Percentiles rank a stretch among this genome's conserved stretches.
phyloP scores from a whole-genome alignment of 345 rosid genomes.

The Linum trigynum region DNA sequence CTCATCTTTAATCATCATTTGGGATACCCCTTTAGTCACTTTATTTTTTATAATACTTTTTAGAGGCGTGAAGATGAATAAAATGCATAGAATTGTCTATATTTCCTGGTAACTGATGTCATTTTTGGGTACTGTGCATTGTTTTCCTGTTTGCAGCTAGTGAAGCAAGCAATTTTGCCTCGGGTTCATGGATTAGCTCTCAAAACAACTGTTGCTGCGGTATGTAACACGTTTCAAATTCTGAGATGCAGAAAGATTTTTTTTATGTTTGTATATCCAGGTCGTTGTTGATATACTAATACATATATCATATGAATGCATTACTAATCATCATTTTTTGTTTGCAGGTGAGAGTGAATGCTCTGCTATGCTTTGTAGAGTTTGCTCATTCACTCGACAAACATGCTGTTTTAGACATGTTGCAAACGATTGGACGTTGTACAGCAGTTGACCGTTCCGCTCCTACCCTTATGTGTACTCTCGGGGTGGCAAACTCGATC shows the following conservation, averaged over 20 bases:
- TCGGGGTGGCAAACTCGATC: slow-evolving; percentile 82
- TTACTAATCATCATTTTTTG: background rate
- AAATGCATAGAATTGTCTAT: too few relatives aligned
- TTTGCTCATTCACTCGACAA: slow-evolving; percentile 65
- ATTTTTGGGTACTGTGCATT: background rate
- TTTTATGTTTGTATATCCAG: background rate
- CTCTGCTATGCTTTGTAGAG: slow-evolving; percentile 81
- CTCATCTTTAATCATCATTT: too few relatives aligned
- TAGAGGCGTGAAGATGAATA: too few relatives aligned
- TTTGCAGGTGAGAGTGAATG: slow-evolving; percentile 86
- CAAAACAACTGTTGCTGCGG: slow-evolving; percentile 96
- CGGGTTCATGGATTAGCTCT: slow-evolving; percentile 94
- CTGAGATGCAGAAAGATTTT: background rate
- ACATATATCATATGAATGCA: too few relatives aligned
- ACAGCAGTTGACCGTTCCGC: slow-evolving; percentile 92
- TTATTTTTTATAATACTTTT: too few relatives aligned
- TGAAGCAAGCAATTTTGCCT: slow-evolving; percentile 85
- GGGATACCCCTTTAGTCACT: too few relatives aligned
- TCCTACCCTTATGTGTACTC: slow-evolving; percentile 96
- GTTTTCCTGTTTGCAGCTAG: slow-evolving; percentile 43
- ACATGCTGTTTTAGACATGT: slow-evolving; percentile 54
- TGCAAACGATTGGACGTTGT: slow-evolving; percentile 87
- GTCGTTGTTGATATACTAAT: background rate
- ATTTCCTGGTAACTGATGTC: too few relatives aligned
- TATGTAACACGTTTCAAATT: slow-evolving; percentile 22